phyloP scores from a whole-genome alignment of 306 rosid species.

The Acmispon strigosus region DNA sequence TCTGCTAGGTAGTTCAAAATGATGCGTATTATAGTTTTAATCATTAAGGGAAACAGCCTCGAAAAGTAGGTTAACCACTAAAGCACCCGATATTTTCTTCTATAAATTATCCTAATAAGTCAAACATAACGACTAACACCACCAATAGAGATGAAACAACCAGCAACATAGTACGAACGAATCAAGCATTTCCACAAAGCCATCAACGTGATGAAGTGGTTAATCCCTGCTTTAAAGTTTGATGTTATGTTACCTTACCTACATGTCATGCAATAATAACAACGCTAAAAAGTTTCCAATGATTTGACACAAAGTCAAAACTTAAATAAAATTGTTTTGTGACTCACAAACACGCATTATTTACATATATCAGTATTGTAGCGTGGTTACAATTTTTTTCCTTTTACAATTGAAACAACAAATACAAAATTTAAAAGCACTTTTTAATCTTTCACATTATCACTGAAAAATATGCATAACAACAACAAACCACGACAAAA shows the following conservation, averaged over 20 bases:
- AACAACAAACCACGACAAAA: neutral
- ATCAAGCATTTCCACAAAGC: neutral
- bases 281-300: too few species aligned
- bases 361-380: too few species aligned
- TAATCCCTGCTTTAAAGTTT: neutral
- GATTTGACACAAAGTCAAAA: too few species aligned
- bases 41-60: neutral
- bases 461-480: neutral
- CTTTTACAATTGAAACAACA: too few species aligned
- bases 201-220: neutral
- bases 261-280: too few species aligned
- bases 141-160: neutral
- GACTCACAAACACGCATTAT: too few species aligned
- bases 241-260: neutral
- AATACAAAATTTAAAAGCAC: too few species aligned
- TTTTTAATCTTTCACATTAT: too few species aligned
- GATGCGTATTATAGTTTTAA: neutral
- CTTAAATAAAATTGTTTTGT: too few species aligned
- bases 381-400: too few species aligned
- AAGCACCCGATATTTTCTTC: neutral
- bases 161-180: too few species aligned
- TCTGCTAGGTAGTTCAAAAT: neutral
- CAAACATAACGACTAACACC: neutral
- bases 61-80: slow-evolving; percentile 13
- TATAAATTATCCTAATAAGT: neutral